A percentile compares a stretch with the other conserved stretches of the same genome.
These are phyloP conservation scores for Ceratocystis smalleyi DNA, from an alignment of 2,329 filamentous ascomycete species.

Conservation along the genomic window DNA sequence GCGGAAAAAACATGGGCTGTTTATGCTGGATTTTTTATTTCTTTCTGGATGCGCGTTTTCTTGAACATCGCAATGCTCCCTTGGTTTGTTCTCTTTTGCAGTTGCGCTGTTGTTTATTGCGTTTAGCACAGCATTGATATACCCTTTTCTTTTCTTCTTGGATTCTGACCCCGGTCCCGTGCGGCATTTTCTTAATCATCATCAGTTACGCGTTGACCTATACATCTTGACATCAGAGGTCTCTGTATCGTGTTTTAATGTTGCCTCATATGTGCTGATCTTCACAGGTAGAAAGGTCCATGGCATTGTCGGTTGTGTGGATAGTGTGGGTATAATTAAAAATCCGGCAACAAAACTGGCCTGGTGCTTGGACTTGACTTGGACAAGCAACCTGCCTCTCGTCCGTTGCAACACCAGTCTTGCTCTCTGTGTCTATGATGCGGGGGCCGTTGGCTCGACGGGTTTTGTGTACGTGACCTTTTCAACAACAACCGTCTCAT, in stretches of 20 bases:
- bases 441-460: conserved; percentile 39
- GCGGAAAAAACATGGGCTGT: background rate
- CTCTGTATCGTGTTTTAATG: background rate
- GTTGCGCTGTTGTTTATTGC: background rate
- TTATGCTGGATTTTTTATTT: conserved; percentile 9
- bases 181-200: background rate
- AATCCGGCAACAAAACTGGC: conserved; percentile 8
- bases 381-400: background rate
- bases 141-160: background rate
- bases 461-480: conserved; percentile 78
- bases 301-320: conserved; percentile 17
- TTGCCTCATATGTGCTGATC: background rate
- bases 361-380: conserved; percentile 17
- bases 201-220: background rate
- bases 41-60: conserved; percentile 3
- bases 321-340: conserved; percentile 14
- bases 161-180: background rate
- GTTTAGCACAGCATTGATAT: background rate
- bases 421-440: conserved; percentile 28
- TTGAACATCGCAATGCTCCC: background rate
- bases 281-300: background rate
- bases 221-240: conserved; percentile 19
- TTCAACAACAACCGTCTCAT: conserved; percentile 67
- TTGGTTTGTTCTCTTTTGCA: background rate
- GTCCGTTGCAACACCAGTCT: background rate